phyloP scores from a whole-genome alignment of 2,329 filamentous ascomycete species.

The Pyrenophora tritici-repentis region DNA sequence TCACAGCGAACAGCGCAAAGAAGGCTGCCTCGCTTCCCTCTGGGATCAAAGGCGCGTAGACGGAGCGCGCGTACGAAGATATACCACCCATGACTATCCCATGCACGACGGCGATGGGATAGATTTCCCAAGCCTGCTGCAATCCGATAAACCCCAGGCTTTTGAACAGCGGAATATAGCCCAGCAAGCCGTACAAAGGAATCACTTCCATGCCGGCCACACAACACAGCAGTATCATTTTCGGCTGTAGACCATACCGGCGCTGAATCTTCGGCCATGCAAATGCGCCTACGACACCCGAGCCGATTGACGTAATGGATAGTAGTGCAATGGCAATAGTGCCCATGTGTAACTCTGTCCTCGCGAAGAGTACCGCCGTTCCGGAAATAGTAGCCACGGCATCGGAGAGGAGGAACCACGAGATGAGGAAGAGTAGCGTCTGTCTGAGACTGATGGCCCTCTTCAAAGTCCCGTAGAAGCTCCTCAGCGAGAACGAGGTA shows the following conservation, averaged over 20 bases:
- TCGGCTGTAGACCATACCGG: slow-evolving; percentile 68
- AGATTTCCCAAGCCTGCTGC: slow-evolving; percentile 91
- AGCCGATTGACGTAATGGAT: slow-evolving; percentile 84
- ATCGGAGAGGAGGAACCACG: slow-evolving; percentile 92
- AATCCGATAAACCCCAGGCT: slow-evolving; percentile 76
- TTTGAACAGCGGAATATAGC: slow-evolving; percentile 78
- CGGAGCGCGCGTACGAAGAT: slow-evolving; percentile 83
- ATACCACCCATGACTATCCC: slow-evolving; percentile 88
- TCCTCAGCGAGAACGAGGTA: slow-evolving; percentile 79
- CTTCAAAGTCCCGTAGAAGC: slow-evolving; percentile 76
- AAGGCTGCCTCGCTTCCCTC: slow-evolving; percentile 91
- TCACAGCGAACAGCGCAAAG: slow-evolving; percentile 92
- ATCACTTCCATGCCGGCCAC: slow-evolving; percentile 87
- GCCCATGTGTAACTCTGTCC: slow-evolving; percentile 86
- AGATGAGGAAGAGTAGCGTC: slow-evolving; percentile 74
- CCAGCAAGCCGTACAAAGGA: slow-evolving; percentile 82
- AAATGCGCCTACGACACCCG: slow-evolving; percentile 85
- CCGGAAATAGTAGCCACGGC: slow-evolving; percentile 90
- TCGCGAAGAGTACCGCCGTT: slow-evolving; percentile 92
- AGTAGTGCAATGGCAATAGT: slow-evolving; percentile 84
- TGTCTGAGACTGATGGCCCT: slow-evolving; percentile 72
- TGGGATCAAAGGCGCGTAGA: slow-evolving; percentile 89
- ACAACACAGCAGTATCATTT: slow-evolving; percentile 83
- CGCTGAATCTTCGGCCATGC: slow-evolving; percentile 80
- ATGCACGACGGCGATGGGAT: slow-evolving; percentile 81